Percentiles rank a stretch among this genome's conserved stretches.
phyloP scores from a whole-genome alignment of 2,329 filamentous ascomycete species.

The Alternaria postmessia region DNA sequence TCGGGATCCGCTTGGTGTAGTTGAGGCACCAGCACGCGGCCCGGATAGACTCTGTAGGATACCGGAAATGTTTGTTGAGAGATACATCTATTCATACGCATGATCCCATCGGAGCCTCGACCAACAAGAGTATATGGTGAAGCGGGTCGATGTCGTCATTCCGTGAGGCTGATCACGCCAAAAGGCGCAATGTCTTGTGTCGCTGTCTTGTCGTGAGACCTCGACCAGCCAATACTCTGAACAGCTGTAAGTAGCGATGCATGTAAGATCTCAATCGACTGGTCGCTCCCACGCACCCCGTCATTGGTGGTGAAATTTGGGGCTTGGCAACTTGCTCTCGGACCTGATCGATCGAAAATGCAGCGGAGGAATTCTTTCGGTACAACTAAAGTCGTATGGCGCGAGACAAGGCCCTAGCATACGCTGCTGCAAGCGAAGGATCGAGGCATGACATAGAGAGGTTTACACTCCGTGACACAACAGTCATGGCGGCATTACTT shows the following conservation, averaged over 20 bases:
- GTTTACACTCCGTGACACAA: neutral
- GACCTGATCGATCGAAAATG: slow-evolving; percentile 1
- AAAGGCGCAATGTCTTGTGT: neutral
- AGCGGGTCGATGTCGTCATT: neutral
- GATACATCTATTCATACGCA: no score
- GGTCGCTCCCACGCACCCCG: no score
- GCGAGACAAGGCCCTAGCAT: neutral
- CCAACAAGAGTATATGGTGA: neutral
- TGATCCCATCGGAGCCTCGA: no score
- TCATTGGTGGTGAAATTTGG: neutral
- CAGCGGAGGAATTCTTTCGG: neutral
- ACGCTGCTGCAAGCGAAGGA: neutral
- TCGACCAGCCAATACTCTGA: neutral
- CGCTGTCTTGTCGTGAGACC: neutral
- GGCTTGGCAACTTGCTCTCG: neutral
- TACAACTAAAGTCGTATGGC: neutral
- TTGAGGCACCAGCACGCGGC: neutral
- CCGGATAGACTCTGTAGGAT: neutral
- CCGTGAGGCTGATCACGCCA: neutral
- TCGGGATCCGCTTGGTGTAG: neutral
- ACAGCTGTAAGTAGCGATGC: neutral
- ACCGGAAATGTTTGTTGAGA: neutral
- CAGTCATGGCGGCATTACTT: slow-evolving; percentile 2
- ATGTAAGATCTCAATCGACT: neutral
- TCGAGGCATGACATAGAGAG: neutral